phyloP scores from a whole-genome alignment of 768 basidiomycete species.

The Boletus reticulatus region DNA sequence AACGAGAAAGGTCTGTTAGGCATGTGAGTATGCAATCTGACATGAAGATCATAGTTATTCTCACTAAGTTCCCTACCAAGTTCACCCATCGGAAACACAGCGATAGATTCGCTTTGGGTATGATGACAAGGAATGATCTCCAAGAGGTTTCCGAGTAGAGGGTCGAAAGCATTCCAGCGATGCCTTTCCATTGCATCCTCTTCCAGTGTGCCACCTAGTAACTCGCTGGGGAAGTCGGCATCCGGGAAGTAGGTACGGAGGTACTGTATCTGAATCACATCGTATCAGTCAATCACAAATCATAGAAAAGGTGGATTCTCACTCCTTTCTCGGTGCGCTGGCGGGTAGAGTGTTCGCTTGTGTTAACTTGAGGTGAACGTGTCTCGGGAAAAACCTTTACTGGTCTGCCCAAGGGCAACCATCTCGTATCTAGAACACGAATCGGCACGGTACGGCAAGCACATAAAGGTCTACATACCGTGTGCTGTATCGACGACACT shows the following conservation, averaged over 20 bases:
- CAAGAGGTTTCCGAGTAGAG: constrained; percentile 54
- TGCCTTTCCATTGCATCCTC: constrained; percentile 39
- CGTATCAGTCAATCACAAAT: neutral
- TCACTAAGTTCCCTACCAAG: constrained; percentile 58
- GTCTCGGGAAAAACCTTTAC: constrained; percentile 59
- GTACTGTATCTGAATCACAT: constrained; percentile 56
- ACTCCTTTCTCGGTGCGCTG: constrained; percentile 70
- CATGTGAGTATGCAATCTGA: constrained; percentile 2
- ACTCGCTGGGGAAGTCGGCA: constrained; percentile 66
- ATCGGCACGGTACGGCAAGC: constrained; percentile 3
- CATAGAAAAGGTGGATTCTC: constrained; percentile 14
- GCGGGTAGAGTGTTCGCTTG: constrained; percentile 34
- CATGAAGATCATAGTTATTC: constrained; percentile 15
- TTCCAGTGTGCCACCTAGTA: constrained; percentile 56
- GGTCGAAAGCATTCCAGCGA: constrained; percentile 50
- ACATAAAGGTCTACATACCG: constrained; percentile 16
- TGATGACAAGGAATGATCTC: constrained; percentile 36
- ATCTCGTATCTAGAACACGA: constrained; percentile 27
- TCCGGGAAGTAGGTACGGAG: constrained; percentile 71
- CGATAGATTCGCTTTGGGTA: constrained; percentile 28
- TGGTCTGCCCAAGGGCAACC: constrained; percentile 31
- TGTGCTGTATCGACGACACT: constrained; percentile 34
- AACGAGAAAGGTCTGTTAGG: constrained; percentile 47
- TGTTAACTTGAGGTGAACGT: constrained; percentile 34
- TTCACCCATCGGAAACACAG: constrained; percentile 67